Evolutionary conservation across 2,329 filamentous ascomycete species (phyloP), one percentile per base, ranked within the genome.

Genomic region (Incumbomyces delicatus): DNA sequence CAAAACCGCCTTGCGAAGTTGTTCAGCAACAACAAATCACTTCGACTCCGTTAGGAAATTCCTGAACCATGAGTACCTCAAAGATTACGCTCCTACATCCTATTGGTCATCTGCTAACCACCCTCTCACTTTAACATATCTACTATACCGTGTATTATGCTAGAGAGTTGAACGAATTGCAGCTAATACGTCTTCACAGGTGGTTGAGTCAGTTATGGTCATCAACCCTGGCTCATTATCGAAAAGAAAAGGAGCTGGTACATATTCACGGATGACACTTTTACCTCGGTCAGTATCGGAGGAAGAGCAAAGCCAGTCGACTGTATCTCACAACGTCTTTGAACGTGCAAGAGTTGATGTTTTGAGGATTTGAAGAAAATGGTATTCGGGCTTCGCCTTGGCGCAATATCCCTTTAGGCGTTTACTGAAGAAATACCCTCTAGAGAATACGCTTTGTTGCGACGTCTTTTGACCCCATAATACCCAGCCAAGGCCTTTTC

Each of bases 191-290:
- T 48, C 46, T 38, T 13, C 49, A 1, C 56, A 95, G 88, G 87
- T 95, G 35, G 81, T 96, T 10, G 87, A 95, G 60, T 87, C 83
- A 55, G 88, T 95, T 0, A 67, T 96, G 6, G 80, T 88, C 11
- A 83, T 98, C 59, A 98, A 98, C 63, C 90, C 92, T 0, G 90
- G 92, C 4, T 82, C 80, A 41, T 68, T 95, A 30, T 92, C 87
- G 13, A 95, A 94, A 67, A 80, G 85, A 47, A 81, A 80, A 49
- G 88, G 83, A 1, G 76, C 89, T 0, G 92, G 92, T 5, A 95
- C 88, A 1, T 96, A 84, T 63, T 86, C 87, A 1, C 80, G 83
- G 42, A 76, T 98, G 73, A 78, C 78, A 16, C 67, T 96, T 6
- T 76, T 85, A 53, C 80, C 85, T 1, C 78, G 82, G 12, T 65